A percentile compares a stretch with the other conserved stretches of the same genome.
These are phyloP conservation scores for Daedalea quercina DNA, from an alignment of 768 basidiomycete genomes.

Conservation along the genomic window DNA sequence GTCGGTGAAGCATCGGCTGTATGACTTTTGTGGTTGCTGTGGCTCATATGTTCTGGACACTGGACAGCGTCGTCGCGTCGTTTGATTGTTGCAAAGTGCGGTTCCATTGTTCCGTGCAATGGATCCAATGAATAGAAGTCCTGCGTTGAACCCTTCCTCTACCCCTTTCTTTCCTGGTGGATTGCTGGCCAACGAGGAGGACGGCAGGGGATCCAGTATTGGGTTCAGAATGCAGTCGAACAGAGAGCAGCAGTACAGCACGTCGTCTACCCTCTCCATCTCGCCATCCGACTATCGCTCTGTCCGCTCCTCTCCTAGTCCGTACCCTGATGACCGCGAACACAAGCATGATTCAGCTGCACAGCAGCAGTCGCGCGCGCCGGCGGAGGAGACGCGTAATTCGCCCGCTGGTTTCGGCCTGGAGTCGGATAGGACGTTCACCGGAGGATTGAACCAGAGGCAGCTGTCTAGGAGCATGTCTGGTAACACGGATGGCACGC, in stretches of 20 bases:
- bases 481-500: conserved; percentile 44
- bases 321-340: conserved; percentile 32
- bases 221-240: conserved; percentile 40
- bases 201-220: conserved; percentile 33
- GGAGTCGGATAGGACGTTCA: conserved; percentile 39
- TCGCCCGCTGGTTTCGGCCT: conserved; percentile 41
- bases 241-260: conserved; percentile 31
- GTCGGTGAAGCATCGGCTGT: conserved; percentile 6
- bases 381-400: conserved; percentile 32
- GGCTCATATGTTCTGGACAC: conserved; percentile 9
- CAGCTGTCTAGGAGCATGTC: conserved; percentile 31
- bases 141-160: conserved; percentile 73
- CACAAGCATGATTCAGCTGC: conserved; percentile 19
- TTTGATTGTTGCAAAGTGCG: conserved; percentile 30
- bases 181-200: conserved; percentile 51
- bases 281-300: conserved; percentile 65
- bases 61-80: conserved; percentile 19
- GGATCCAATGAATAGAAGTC: conserved; percentile 65
- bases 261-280: conserved; percentile 51
- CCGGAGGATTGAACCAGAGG: conserved; percentile 34
- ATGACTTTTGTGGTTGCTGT: conserved; percentile 8
- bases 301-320: conserved; percentile 65
- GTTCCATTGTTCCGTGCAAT: conserved; percentile 13
- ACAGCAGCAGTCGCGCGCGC: conserved; percentile 13
- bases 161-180: conserved; percentile 80